phyloP scores from a whole-genome alignment of 352 stramenopile species.

The Pythium inflatum region DNA sequence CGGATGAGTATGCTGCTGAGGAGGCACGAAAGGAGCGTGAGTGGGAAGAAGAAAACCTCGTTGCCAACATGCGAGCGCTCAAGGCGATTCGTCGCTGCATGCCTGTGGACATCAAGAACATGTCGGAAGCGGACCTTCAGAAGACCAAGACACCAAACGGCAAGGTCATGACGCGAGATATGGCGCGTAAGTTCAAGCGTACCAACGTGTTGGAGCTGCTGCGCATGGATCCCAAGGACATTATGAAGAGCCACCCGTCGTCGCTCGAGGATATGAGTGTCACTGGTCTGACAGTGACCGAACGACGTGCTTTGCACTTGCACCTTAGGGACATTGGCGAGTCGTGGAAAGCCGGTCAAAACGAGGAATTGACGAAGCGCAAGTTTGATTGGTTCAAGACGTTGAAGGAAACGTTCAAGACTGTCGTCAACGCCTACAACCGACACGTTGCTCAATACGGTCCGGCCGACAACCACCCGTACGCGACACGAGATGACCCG shows the following conservation, averaged over 20 bases:
- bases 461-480: constrained; percentile 86
- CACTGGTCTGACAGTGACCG: constrained; percentile 89
- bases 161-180: constrained; percentile 71
- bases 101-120: constrained; percentile 91
- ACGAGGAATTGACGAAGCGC: constrained; percentile 92
- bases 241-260: constrained; percentile 89
- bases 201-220: constrained; percentile 92
- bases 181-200: constrained; percentile 92
- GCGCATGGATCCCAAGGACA: constrained; percentile 84
- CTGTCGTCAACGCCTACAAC: constrained; percentile 90
- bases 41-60: constrained; percentile 91
- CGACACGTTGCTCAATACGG: constrained; percentile 91
- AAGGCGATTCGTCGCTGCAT: constrained; percentile 91
- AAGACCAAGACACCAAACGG: constrained; percentile 71
- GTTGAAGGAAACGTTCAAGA: constrained; percentile 93
- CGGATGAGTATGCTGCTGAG: constrained; percentile 92
- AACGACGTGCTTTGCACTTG: constrained; percentile 88
- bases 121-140: constrained; percentile 87
- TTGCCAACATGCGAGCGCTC: constrained; percentile 85
- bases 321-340: constrained; percentile 86
- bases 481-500: constrained; percentile 81
- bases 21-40: constrained; percentile 89
- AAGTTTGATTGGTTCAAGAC: constrained; percentile 94
- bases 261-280: constrained; percentile 91
- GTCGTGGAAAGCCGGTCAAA: constrained; percentile 87